Percentiles rank a stretch among this genome's conserved stretches.
Evolutionary conservation across 495 filamentous ascomycete species (phyloP).

Genomic region (Hypoxylon perforatum): DNA sequence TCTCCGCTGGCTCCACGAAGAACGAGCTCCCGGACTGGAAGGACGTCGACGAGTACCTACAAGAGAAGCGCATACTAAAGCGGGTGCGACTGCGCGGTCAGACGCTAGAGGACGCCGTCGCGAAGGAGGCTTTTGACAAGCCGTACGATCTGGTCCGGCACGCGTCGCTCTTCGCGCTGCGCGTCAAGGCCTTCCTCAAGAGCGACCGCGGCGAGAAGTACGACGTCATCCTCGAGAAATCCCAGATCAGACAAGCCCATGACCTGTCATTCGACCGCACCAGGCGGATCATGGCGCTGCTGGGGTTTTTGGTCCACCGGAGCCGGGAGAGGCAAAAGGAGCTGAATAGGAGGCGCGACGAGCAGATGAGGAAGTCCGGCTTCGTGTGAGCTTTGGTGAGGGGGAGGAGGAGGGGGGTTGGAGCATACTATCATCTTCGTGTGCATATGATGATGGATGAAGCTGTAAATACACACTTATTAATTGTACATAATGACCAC

Average conservation of each 20-base stretch:
- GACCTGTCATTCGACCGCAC: slow-evolving; percentile 20
- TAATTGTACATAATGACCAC: too few species aligned
- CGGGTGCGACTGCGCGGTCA: background rate
- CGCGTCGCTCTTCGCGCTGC: slow-evolving; percentile 19
- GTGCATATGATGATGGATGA: too few species aligned
- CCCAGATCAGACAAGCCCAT: background rate
- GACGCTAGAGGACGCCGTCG: slow-evolving; percentile 5
- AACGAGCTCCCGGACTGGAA: slow-evolving; percentile 17
- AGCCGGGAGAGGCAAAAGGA: slow-evolving; percentile 5
- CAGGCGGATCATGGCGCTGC: slow-evolving; percentile 14
- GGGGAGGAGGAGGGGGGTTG: too few species aligned
- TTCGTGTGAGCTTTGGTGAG: slow-evolving; percentile 6
- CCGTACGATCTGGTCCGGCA: slow-evolving; percentile 26
- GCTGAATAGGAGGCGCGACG: background rate
- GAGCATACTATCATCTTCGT: too few species aligned
- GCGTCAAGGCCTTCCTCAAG: slow-evolving; percentile 18
- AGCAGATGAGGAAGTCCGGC: background rate
- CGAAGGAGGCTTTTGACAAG: slow-evolving; percentile 1
- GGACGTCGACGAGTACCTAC: slow-evolving; percentile 21
- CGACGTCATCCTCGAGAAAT: slow-evolving; percentile 3
- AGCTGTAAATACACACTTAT: too few species aligned
- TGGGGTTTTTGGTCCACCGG: slow-evolving; percentile 25
- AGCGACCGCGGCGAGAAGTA: slow-evolving; percentile 5
- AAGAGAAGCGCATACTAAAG: background rate
- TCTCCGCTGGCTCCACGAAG: slow-evolving; percentile 4